Base-by-base conservation (phyloP, 1,139 yeast species). In the Suhomyces bokatorum region DNA sequence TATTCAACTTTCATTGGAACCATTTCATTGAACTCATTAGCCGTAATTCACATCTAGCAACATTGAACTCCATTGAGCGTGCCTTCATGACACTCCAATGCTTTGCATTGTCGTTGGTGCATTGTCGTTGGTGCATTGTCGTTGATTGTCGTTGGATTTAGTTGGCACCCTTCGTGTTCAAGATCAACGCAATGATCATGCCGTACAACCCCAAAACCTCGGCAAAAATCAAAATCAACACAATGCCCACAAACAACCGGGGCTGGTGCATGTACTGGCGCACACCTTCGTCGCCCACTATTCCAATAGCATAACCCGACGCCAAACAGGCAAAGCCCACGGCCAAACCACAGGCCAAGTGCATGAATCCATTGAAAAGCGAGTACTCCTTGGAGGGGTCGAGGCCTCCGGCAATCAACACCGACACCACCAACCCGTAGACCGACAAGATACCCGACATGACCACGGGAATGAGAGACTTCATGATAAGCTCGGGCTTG, bases 211-310 rank as follows among this genome's bases (percentile, higher is more conserved):
- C 99, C 71, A 93, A 78, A 50, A 93, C 99, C 77, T 93, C 98
- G 40, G 98, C 97, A 69, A 93, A 93, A 85, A 93, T 93, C 67
- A 93, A 84, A 66, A 93, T 93, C 72, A 91, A 81, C 62, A 91
- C 93, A 69, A 83, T 83, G 48, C 97, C 97, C 50, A 93, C 99
- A 69, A 93, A 93, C 57, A 93, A 78, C 69, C 97, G 83, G 54
- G 97, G 97, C 73, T 93, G 98, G 67, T 89, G 96, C 81, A 91
- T 93, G 57, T 85, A 84, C 62, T 91, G 96, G 67, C 99, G 85
- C 44, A 93, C 98, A 64, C 99, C 99, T 57, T 91, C 98, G 66
- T 93, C 99, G 55, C 99, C 99, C 43, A 93, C 99, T 53, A 93
- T 90, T 55, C 99, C 99, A 73, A 93, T 93, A 57, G 99, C 96